These are phyloP conservation scores for Jaapia argillacea DNA, from an alignment of 768 basidiomycete species.

Conservation along the genomic window DNA sequence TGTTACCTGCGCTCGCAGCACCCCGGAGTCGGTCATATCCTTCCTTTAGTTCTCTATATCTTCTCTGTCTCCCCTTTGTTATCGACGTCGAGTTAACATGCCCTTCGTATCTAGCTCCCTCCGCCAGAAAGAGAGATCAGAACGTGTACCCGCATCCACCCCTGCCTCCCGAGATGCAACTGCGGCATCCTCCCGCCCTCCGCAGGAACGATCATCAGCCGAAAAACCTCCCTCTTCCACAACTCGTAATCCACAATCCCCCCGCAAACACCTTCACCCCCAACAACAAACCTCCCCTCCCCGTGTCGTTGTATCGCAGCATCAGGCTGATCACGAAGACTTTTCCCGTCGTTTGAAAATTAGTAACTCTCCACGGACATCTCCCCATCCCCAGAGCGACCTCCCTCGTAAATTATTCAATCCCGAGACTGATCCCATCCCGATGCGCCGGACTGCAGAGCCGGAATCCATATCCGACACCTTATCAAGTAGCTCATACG, in stretches of 20 bases:
- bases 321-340: conserved; percentile 59
- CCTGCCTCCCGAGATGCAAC: no score
- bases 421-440: conserved; percentile 60
- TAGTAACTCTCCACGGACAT: conserved; percentile 32
- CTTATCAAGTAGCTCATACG: conserved; percentile 36
- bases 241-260: conserved; percentile 17
- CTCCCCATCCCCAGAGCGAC: conserved; percentile 18
- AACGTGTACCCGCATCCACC: no score
- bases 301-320: conserved; percentile 24
- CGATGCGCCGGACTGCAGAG: conserved; percentile 47
- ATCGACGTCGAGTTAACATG: no score
- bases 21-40: no score
- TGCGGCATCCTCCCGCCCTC: no score
- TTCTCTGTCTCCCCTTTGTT: no score
- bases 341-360: conserved; percentile 67
- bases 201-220: not conserved
- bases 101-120: no score
- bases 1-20: no score
- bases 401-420: conserved; percentile 50
- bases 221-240: conserved; percentile 13
- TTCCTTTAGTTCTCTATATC: no score
- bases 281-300: conserved; percentile 16
- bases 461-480: conserved; percentile 56
- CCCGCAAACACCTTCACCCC: conserved; percentile 20
- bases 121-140: no score